Evolutionary conservation across 177 flowering plant genomes (phyloP).

Genomic region (Vitis hybrid): DNA sequence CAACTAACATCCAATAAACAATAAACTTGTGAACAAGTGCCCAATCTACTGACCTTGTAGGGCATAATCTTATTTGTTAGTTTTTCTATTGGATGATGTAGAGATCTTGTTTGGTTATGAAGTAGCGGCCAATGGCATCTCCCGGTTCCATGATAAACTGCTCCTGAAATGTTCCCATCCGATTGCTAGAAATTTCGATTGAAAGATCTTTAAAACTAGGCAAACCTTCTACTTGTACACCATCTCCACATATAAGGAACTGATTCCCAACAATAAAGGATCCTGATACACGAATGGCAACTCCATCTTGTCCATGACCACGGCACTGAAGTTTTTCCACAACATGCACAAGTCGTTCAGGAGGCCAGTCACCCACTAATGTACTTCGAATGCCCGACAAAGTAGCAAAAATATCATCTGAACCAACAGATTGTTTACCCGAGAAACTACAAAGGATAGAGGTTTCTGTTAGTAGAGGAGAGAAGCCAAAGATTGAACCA

Average conservation of each 20-base stretch:
- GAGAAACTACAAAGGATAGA: conserved; percentile 52
- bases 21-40: neutral
- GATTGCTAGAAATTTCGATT: conserved; percentile 56
- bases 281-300: conserved; percentile 88
- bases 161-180: conserved; percentile 86
- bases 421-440: conserved; percentile 61
- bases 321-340: conserved; percentile 96
- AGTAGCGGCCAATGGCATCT: conserved; percentile 62
- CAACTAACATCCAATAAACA: no score
- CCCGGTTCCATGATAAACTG: conserved; percentile 85
- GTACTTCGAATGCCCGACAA: conserved; percentile 65
- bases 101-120: conserved; percentile 75
- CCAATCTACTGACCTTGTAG: conserved; percentile 1
- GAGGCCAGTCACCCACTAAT: conserved; percentile 86
- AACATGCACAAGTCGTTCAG: conserved; percentile 85
- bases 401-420: conserved; percentile 55
- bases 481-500: neutral
- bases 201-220: conserved; percentile 79
- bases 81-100: conserved; percentile 51
- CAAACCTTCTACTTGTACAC: conserved; percentile 86
- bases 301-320: conserved; percentile 75
- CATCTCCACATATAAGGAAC: conserved; percentile 92
- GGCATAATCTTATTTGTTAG: neutral
- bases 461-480: conserved; percentile 10
- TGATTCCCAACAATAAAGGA: conserved; percentile 85